phyloP scores from a whole-genome alignment of 2,329 filamentous ascomycete genomes.

The Aspergillus sp. region DNA sequence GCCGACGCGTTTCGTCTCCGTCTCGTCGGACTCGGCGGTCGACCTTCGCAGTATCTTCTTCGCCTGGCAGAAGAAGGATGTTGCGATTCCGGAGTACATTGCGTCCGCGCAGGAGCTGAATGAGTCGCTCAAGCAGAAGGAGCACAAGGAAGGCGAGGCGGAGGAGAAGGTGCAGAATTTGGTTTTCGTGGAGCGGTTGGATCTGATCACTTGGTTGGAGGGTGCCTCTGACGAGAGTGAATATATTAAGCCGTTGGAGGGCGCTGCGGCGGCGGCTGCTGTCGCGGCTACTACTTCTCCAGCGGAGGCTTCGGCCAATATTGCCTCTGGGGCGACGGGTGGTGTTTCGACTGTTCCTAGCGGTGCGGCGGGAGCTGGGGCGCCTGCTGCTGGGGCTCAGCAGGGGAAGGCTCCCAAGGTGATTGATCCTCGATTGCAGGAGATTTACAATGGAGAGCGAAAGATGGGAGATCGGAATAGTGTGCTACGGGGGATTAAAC shows the following conservation, averaged over 20 bases:
- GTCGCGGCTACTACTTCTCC: constrained; percentile 37
- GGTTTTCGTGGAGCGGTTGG: constrained; percentile 84
- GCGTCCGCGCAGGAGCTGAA: constrained; percentile 75
- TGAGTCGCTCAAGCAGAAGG: constrained; percentile 57
- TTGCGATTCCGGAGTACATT: constrained; percentile 87
- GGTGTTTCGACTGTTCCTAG: constrained; percentile 36
- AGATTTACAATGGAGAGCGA: constrained; percentile 88
- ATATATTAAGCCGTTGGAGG: constrained; percentile 79
- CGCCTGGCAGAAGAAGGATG: constrained; percentile 90
- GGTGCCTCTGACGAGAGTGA: constrained; percentile 87
- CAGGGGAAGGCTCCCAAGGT: constrained; percentile 55
- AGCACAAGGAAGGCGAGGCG: constrained; percentile 20
- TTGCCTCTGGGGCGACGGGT: constrained; percentile 47
- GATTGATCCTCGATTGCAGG: constrained; percentile 75
- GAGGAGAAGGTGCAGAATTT: constrained; percentile 74
- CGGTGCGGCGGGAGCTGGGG: constrained; percentile 36
- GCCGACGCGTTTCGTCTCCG: constrained; percentile 83
- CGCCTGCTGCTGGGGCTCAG: constrained; percentile 19
- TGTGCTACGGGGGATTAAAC: constrained; percentile 78
- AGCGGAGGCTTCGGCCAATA: constrained; percentile 40
- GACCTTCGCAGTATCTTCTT: constrained; percentile 95
- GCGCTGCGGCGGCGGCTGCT: constrained; percentile 46
- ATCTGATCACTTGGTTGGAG: constrained; percentile 89
- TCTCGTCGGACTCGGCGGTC: constrained; percentile 60
- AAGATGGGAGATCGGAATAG: constrained; percentile 91